Evolutionary conservation across 2,329 filamentous ascomycete genomes (phyloP).

Genomic region (Scedosporium boydii): DNA sequence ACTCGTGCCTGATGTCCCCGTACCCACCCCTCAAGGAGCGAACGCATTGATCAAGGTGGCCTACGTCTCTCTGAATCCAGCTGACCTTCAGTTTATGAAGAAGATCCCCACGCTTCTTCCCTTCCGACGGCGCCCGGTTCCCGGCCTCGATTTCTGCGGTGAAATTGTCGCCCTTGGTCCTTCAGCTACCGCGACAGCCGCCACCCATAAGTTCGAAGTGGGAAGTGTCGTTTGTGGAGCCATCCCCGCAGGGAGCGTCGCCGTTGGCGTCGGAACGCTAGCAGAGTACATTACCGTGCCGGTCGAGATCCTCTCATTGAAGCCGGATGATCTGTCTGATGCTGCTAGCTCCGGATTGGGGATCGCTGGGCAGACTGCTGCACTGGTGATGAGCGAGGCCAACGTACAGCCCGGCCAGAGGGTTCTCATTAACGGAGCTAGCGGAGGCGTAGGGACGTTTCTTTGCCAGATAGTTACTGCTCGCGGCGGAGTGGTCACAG

Average conservation of each 20-base stretch:
- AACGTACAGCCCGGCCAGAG: constrained; percentile 12
- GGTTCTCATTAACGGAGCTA: constrained; percentile 16
- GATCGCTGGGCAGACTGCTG: constrained; percentile 23
- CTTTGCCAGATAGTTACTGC: constrained; percentile 13
- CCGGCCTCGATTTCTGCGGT: constrained; percentile 24
- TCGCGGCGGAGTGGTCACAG: constrained; percentile 14
- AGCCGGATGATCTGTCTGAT: constrained; percentile 15
- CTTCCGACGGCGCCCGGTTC: constrained; percentile 19
- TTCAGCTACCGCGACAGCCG: constrained; percentile 2
- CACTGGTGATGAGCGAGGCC: constrained; percentile 16
- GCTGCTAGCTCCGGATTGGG: constrained; percentile 21
- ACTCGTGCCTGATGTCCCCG: constrained; percentile 14
- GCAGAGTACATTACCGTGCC: constrained; percentile 24
- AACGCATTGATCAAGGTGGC: constrained; percentile 21
- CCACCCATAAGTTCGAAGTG: constrained; percentile 8
- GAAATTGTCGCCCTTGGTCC: constrained; percentile 20
- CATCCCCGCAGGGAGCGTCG: constrained; percentile 16
- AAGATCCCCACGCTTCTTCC: constrained; percentile 20
- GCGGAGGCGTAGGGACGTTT: constrained; percentile 15
- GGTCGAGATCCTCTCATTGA: constrained; percentile 16
- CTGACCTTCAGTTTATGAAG: constrained; percentile 21
- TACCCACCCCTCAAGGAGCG: constrained; percentile 8
- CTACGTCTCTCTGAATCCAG: constrained; percentile 26
- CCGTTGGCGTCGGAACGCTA: constrained; percentile 21
- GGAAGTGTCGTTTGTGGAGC: constrained; percentile 22